Evolutionary conservation across 2,329 filamentous ascomycete genomes (phyloP), one percentile per base, ranked within the genome.

Genomic region (Xylariaceae sp.): DNA sequence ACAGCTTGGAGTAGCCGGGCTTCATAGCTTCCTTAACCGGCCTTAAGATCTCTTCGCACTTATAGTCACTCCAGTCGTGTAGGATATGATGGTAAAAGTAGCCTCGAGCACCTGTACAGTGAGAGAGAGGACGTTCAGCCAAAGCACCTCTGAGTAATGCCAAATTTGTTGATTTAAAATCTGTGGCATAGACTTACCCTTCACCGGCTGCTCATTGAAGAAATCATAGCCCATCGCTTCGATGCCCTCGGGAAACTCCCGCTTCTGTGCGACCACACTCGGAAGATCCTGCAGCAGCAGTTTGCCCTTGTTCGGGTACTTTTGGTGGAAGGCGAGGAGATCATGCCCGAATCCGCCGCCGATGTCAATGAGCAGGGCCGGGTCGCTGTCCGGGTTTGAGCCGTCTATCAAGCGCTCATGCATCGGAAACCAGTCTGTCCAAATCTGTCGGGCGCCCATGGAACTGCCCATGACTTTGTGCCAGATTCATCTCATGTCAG

Each of bases 51-150:
- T 69, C 51, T 14, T 67, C 48, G 9, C 68, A 73, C 41, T 71
- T 69, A 3, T 65, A 49, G 24, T 77, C 73, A 6, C 71, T 66
- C 67, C 71, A 76, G 57, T 77, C 72, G 41, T 76, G 74, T 3
- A 76, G 52, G 14, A 76, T 69, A 4, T 71, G 68, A 31, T 72
- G 71, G 26, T 64, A 68, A 31, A 65, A 69, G 41, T 70, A 69
- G 3, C 65, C 56, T 8, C 67, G 66, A 1, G 74, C 73, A 9
- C 71, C 73, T 69, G 3, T 21, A 24, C 14, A 16, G 11, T n/a
- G n/a, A n/a, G n/a, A n/a, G n/a, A n/a, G n/a, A n/a, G n/a, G n/a
- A n/a, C n/a, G n/a, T n/a, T n/a, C n/a, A n/a, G n/a, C n/a, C n/a
- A n/a, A n/a, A n/a, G n/a, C n/a, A n/a, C n/a, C n/a, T n/a, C n/a